Conservation (phyloP, 177 flowering plant species). For the Vitis hybrid region DNA sequence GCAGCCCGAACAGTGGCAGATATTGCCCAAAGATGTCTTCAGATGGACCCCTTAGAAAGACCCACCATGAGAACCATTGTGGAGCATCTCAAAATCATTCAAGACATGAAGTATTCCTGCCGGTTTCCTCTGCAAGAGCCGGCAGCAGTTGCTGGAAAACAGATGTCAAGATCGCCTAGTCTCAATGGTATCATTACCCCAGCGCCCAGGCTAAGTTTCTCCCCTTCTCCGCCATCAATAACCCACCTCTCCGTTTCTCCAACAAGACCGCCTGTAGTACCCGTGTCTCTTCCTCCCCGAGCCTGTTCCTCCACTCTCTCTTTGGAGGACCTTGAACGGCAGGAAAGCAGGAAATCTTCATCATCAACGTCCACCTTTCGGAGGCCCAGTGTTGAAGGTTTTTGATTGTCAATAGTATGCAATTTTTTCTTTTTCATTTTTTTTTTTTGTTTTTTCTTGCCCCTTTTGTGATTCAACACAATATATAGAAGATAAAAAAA, state of each 20-base stretch:
- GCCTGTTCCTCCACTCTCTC: constrained; percentile 58
- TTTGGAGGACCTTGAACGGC: constrained; percentile 47
- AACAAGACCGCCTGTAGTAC: constrained; percentile 29
- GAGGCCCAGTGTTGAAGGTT: constrained; percentile 75
- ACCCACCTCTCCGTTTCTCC: constrained; percentile 46
- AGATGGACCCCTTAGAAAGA: constrained; percentile 80
- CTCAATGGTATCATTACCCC: constrained; percentile 56
- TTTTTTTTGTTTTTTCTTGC: constrained; percentile 1
- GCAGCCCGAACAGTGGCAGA: constrained; percentile 82
- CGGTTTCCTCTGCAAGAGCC: constrained; percentile 93
- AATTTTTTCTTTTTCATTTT: constrained; percentile 19
- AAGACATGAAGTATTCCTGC: constrained; percentile 72
- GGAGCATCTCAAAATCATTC: constrained; percentile 68
- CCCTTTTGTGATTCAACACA: constrained; percentile 27
- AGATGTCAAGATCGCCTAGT: constrained; percentile 76
- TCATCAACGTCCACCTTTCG: constrained; percentile 40
- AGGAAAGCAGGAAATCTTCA: constrained; percentile 51
- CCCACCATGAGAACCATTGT: constrained; percentile 89
- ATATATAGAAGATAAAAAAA: constrained; percentile 32
- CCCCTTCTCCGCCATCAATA: constrained; percentile 63
- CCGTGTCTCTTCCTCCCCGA: constrained; percentile 46
- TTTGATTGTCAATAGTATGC: constrained; percentile 57
- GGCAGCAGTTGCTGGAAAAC: constrained; percentile 43
- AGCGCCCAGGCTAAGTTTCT: constrained; percentile 51
- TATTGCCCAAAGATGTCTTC: constrained; percentile 79